Conservation (phyloP, 345 rosid species). For the Syzygium jambos region DNA sequence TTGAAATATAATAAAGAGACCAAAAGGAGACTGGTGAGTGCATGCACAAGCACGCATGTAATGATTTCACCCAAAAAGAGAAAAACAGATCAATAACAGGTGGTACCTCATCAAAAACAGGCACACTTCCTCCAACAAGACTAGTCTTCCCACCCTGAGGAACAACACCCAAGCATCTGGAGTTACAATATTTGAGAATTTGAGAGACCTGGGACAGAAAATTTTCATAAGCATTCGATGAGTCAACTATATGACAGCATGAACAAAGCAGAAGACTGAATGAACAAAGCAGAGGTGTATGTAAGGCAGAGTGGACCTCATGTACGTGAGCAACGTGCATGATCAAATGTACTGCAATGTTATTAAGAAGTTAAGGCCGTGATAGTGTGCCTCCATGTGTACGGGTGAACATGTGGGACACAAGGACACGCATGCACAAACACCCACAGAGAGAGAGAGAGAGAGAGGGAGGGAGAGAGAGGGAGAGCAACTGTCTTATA, state of each 20-base stretch:
- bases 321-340: background rate
- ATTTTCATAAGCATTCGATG: background rate
- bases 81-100: background rate
- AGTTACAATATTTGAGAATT: conserved; percentile 73
- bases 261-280: background rate
- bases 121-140: conserved; percentile 98
- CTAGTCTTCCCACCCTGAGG: conserved; percentile 99
- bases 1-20: background rate
- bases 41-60: background rate
- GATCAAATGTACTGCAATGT: background rate
- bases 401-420: background rate
- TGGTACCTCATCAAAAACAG: conserved; percentile 88
- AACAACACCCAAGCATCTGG: conserved; percentile 81
- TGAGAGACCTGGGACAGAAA: conserved; percentile 54
- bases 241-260: background rate
- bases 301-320: background rate
- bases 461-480: background rate
- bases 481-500: background rate
- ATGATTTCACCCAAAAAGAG: background rate
- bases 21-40: background rate
- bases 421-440: fast-evolving
- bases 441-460: background rate
- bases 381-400: background rate
- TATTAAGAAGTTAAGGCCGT: background rate
- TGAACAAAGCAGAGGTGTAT: background rate